Evolutionary conservation across 1,139 yeast species (phyloP), one percentile per base, ranked within the genome.

Genomic region (Yamadazyma mexicana): DNA sequence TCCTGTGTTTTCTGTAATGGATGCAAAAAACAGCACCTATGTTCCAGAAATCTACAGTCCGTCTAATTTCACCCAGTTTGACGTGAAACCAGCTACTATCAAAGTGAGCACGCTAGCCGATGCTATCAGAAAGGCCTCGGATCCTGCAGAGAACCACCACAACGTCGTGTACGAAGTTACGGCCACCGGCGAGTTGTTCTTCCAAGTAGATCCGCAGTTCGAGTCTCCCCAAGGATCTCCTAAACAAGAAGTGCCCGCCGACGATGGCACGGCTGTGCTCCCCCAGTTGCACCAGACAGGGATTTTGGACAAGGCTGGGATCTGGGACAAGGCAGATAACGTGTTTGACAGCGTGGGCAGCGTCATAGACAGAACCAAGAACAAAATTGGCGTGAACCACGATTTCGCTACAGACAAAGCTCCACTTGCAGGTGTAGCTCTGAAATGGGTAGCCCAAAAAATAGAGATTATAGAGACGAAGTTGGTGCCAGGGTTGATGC

Each of bases 171-270:
- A 38, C 30, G 18, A 34, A 30, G 37, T 42, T 35, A 37, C 37
- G 24, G 36, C 42, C 38, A 42, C 40, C 24, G 46, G 44, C 5
- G 38, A 40, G 35, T 31, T 46, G 33, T 39, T 46, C 32, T 40
- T 46, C 38, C 24, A 37, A 29, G 33, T 29, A 5, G 38, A 28
- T 4, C 9, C 20, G 4, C n/a, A 26, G 3, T 14, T 14, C 3
- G 9, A 18, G 14, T 15, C 9, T 4, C 25, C 32, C 9, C 17
- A 25, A 8, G 14, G 17, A 9, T 7, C 10, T 5, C 22, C 38
- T 20, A 17, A 25, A 22, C 14, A 11, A 20, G 33, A 31, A 22
- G 17, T 23, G n/a, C 44, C 41, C 5, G n/a, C 11, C 4, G 28
- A 29, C n/a, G 44, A 40, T 24, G 30, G 25, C 12, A 38, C 37